phyloP scores from a whole-genome alignment of 1,284 basidiomycete genomes.

The Naganishia albida region DNA sequence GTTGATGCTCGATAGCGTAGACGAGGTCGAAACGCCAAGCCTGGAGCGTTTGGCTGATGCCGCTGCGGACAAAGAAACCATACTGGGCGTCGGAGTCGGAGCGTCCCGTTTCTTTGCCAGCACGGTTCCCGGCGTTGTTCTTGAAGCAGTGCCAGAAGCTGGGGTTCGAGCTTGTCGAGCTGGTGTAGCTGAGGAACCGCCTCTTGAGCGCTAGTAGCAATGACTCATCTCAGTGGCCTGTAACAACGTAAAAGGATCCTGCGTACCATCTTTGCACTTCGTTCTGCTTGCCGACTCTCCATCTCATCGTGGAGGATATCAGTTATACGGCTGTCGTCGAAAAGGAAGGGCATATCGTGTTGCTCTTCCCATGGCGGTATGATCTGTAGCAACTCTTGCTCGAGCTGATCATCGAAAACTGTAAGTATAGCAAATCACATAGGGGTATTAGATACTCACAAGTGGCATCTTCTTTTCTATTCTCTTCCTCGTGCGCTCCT shows the following conservation, averaged over 20 bases:
- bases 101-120: conserved; percentile 42
- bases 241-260: not conserved
- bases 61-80: not conserved
- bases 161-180: conserved; percentile 30
- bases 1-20: conserved; percentile 22
- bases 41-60: conserved; percentile 34
- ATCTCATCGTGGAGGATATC: conserved; percentile 72
- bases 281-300: conserved; percentile 63
- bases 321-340: conserved; percentile 80
- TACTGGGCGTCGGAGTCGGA: conserved; percentile 45
- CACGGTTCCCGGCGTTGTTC: conserved; percentile 27
- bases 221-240: conserved; percentile 9
- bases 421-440: not conserved
- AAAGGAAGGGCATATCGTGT: conserved; percentile 73
- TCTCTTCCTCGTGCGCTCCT: conserved; percentile 97
- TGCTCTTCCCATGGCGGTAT: conserved; percentile 88
- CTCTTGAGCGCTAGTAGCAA: conserved; percentile 17
- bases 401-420: conserved; percentile 62
- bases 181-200: conserved; percentile 36
- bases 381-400: conserved; percentile 75
- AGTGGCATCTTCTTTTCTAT: conserved; percentile 93
- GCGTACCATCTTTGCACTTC: conserved; percentile 68
- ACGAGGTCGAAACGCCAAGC: conserved; percentile 21
- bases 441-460: conserved; percentile 57
- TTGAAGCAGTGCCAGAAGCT: conserved; percentile 19